Conservation (phyloP, 805 yeast genomes). For the Hanseniaspora valbyensis region DNA sequence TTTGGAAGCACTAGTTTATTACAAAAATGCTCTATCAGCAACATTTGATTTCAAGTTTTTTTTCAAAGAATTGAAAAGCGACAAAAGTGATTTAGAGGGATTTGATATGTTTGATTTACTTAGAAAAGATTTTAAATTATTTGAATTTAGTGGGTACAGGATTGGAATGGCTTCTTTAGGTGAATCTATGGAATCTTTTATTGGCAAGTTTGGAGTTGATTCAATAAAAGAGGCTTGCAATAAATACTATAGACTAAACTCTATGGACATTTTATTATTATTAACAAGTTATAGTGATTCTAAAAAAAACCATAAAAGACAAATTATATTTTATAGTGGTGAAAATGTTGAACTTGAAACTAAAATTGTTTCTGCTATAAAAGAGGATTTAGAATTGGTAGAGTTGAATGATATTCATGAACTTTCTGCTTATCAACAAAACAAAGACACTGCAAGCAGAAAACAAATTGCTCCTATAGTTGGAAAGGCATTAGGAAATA, state of each 20-base stretch:
- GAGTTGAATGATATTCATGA: slow-evolving; percentile 17
- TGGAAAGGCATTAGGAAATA: slow-evolving; percentile 21
- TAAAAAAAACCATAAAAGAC: slow-evolving; percentile 33
- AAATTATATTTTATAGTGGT: slow-evolving; percentile 30
- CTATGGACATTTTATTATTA: slow-evolving; percentile 34
- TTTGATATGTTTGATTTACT: slow-evolving; percentile 52
- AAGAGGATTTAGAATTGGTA: slow-evolving; percentile 18
- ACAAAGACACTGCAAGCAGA: slow-evolving; percentile 56
- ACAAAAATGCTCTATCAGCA: slow-evolving; percentile 25
- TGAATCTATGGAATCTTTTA: slow-evolving; percentile 48
- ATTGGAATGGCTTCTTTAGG: slow-evolving; percentile 75
- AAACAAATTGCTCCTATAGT: slow-evolving; percentile 72
- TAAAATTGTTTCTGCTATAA: slow-evolving; percentile 9
- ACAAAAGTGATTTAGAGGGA: slow-evolving; percentile 55
- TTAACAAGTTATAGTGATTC: slow-evolving; percentile 37
- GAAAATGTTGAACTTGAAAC: slow-evolving; percentile 18
- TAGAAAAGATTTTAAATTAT: slow-evolving; percentile 76
- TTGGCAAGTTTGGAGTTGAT: slow-evolving; percentile 24
- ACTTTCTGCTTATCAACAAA: slow-evolving; percentile 33
- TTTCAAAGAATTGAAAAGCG: slow-evolving; percentile 32
- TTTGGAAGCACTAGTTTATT: slow-evolving; percentile 32
- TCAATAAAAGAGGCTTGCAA: slow-evolving; percentile 22
- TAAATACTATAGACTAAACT: slow-evolving; percentile 19
- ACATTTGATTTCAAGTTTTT: slow-evolving; percentile 21
- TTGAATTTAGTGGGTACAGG: slow-evolving; percentile 31